Evolutionary conservation across 1,284 basidiomycete genomes (phyloP), one percentile per base, ranked within the genome.

Genomic region (Cutaneotrichosporon cavernicola): DNA sequence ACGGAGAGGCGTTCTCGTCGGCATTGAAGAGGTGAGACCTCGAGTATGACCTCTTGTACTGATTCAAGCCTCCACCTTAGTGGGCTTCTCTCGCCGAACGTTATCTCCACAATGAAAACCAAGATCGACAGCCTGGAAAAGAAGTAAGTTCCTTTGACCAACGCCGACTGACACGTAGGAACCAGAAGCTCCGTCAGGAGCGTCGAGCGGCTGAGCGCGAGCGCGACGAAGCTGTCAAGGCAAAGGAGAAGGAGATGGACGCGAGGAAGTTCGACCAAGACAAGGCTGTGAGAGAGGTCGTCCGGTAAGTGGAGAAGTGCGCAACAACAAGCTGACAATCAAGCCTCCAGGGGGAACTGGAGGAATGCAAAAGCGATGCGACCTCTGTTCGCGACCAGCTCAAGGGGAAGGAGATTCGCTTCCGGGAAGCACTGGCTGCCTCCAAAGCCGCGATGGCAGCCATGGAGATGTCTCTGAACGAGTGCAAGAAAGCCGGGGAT

Each of bases 41-140:
- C 11, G 34, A 36, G 34, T 8, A 36, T 9, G 34, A 36, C 2
- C 34, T 36, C 1, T 8, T 31, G 14, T 10, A 10, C 34, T 52
- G 14, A 38, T n/a, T 10, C 10, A 16, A 36, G 58, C 21, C 31
- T 56, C n/a, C 10, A 32, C 43, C 22, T 26, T 11, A 59, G 58
- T 16, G 58, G 58, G 26, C 30, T 59, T 11, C 46, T 59, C 9
- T 59, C 58, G 46, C 21, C 58, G 5, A 50, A 38, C 58, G 58
- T 59, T 9, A 26, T 59, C 47, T 22, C 46, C 9, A 34, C 30
- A 4, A 34, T 53, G 51, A 31, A 53, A 30, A 18, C 31, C 30
- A 53, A 32, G 51, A 53, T 53, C 51, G 31, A 34, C 30, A 53
- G 30, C 5, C 31, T 34, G 30, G 51, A 53, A 14, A 18, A 53